A percentile compares a stretch with the other conserved stretches of the same genome.
Conservation (phyloP, 2,329 filamentous ascomycete genomes). For the Diaporthe australafricana region DNA sequence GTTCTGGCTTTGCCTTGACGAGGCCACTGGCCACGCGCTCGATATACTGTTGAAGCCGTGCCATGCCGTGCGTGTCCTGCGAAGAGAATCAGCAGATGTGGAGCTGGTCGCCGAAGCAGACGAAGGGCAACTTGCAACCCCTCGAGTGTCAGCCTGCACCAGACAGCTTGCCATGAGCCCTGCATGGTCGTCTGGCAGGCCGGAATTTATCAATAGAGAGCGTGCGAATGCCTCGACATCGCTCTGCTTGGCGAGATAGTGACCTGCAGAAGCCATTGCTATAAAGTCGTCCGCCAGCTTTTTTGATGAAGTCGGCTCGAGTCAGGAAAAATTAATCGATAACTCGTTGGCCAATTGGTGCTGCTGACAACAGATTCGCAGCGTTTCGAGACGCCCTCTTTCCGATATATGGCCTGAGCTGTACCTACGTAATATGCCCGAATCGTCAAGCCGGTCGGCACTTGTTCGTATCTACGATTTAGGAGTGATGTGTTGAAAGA, state of each 20-base stretch:
- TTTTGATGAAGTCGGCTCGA: background rate
- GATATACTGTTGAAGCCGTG: conserved; percentile 42
- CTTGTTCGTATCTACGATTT: conserved; percentile 10
- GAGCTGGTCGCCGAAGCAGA: background rate
- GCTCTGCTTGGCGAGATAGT: background rate
- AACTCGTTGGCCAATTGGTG: background rate
- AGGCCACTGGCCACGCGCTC: conserved; percentile 40
- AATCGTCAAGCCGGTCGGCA: background rate
- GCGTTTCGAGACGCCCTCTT: background rate
- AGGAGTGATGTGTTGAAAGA: background rate
- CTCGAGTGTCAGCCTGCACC: conserved; percentile 43
- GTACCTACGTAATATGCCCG: background rate
- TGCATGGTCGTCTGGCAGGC: conserved; percentile 42
- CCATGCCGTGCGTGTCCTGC: conserved; percentile 42
- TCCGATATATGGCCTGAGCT: background rate
- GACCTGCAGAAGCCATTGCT: background rate
- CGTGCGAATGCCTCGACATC: background rate
- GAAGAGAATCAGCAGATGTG: background rate
- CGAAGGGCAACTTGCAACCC: conserved; percentile 37
- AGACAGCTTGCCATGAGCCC: conserved; percentile 39
- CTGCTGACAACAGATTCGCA: background rate
- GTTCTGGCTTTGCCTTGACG: conserved; percentile 39
- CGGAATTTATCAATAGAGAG: background rate
- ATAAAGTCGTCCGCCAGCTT: background rate
- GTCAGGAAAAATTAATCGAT: background rate